These are phyloP conservation scores for Coprinopsis marcescibilis DNA, from an alignment of 768 basidiomycete genomes.

Conservation along the genomic window DNA sequence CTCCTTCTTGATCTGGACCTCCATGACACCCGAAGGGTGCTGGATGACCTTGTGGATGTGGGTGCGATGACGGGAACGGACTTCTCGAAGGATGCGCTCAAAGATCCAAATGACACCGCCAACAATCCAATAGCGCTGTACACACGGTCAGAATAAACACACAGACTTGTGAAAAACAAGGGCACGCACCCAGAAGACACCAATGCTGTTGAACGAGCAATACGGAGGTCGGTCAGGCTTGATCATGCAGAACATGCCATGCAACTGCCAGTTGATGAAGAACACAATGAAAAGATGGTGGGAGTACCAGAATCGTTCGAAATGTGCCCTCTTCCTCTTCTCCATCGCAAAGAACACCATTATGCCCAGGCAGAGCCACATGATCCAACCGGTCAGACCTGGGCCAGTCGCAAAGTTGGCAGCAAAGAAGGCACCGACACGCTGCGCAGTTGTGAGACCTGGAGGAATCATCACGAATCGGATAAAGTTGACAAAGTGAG, in stretches of 20 bases:
- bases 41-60: constrained; percentile 94
- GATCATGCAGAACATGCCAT: constrained; percentile 98
- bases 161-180: constrained; percentile 7
- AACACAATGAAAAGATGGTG: constrained; percentile 89
- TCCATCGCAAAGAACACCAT: constrained; percentile 88
- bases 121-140: constrained; percentile 82
- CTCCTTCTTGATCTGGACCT: constrained; percentile 97
- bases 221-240: constrained; percentile 83
- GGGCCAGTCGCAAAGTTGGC: constrained; percentile 84
- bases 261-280: constrained; percentile 92
- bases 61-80: constrained; percentile 85
- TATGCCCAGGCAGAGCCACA: constrained; percentile 63
- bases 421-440: constrained; percentile 62
- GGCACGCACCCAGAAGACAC: constrained; percentile 87
- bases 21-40: constrained; percentile 91
- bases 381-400: constrained; percentile 82
- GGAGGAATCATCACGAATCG: constrained; percentile 55
- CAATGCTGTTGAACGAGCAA: constrained; percentile 80
- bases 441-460: constrained; percentile 45
- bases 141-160: not conserved
- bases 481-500: constrained; percentile 85
- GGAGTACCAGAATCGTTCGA: constrained; percentile 87
- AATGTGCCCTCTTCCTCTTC: constrained; percentile 69
- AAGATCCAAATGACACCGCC: constrained; percentile 81
- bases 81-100: constrained; percentile 89